phyloP scores from a whole-genome alignment of 78 protist species.

The Pigoraptor vietnamica region DNA sequence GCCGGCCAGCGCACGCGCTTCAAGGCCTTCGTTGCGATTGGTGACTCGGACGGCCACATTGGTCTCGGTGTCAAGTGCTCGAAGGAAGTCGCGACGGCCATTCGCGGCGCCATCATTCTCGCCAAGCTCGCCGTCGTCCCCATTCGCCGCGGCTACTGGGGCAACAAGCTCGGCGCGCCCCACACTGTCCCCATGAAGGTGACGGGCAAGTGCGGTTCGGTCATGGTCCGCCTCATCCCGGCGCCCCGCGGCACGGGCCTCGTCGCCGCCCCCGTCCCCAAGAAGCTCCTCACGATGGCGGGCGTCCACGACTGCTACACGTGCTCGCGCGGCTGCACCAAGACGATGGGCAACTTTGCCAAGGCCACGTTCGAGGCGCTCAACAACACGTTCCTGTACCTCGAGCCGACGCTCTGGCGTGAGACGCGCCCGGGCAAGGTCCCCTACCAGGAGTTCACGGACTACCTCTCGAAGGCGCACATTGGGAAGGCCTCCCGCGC shows the following conservation, averaged over 20 bases:
- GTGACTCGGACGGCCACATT: slow-evolving; percentile 97
- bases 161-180: slow-evolving; percentile 96
- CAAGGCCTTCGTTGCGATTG: slow-evolving; percentile 82
- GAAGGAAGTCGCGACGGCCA: slow-evolving; percentile 99
- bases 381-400: slow-evolving; percentile 84
- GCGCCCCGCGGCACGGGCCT: slow-evolving; percentile 99
- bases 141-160: slow-evolving; percentile 99
- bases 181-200: slow-evolving; percentile 99
- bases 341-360: slow-evolving; percentile 98
- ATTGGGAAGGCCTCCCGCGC: neutral
- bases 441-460: slow-evolving; percentile 79
- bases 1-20: slow-evolving; percentile 99
- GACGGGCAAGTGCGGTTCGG: slow-evolving; percentile 99
- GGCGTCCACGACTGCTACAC: slow-evolving; percentile 99
- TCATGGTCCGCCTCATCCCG: slow-evolving; percentile 95
- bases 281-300: slow-evolving; percentile 95
- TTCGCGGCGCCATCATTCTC: slow-evolving; percentile 92
- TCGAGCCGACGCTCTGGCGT: slow-evolving; percentile 99
- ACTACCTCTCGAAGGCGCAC: slow-evolving; percentile 39
- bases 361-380: slow-evolving; percentile 95
- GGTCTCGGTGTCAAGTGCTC: slow-evolving; percentile 99
- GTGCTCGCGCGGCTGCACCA: slow-evolving; percentile 89
- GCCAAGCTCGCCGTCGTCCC: slow-evolving; percentile 98
- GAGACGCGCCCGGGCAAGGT: slow-evolving; percentile 52
- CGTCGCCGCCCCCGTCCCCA: slow-evolving; percentile 96